Base-by-base conservation (phyloP, 192 early-diverging fungal genomes). In the Obelidium mucronatum region DNA sequence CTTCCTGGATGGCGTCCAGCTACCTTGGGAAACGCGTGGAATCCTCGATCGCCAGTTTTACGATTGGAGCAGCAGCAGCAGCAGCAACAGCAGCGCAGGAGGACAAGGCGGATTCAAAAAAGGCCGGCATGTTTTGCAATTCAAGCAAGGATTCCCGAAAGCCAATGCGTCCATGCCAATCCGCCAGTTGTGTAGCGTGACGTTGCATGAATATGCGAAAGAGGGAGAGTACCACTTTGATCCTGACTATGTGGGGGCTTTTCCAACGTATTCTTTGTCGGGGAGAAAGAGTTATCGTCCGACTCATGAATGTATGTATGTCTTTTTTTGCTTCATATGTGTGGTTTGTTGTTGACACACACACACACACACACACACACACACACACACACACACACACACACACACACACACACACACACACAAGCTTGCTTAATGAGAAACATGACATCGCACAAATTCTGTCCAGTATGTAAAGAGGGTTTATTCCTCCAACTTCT, bases 161-260 rank as follows among this genome's bases (percentile, higher is more conserved):
- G 59, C 78, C 1, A 71, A 67, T 42, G n/a, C 28, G 1, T 40
- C 53, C 34, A 67, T 81, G 42, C 89, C 89, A 8, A 90, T 90
- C 54, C 85, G 85, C 3, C 89, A 90, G 76, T 74, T 90, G 22
- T 90, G 89, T 68, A 85, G 83, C 17, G 83, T 89, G 24, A 83
- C 78, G 11, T 40, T 90, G 81, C 82, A 87, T 58, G 89, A 90
- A 62, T 90, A 80, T 62, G 85, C 11, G 8, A 15, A 6, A 48
- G 11, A 48, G 0, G 44, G 19, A 19, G 44, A 48, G 19, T 48
- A 48, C 44, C 44, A 48, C 44, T 48, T 48, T 0, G 8, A 6
- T 6, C 44, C 44, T 15, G 44, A 48, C 44, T 48, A 48, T 19
- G 19, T 48, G 8, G 81, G 81, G 22, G 86, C 86, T 3, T 90